Base-by-base conservation (phyloP, 495 filamentous ascomycete species). In the Penicillium verhagenii region DNA sequence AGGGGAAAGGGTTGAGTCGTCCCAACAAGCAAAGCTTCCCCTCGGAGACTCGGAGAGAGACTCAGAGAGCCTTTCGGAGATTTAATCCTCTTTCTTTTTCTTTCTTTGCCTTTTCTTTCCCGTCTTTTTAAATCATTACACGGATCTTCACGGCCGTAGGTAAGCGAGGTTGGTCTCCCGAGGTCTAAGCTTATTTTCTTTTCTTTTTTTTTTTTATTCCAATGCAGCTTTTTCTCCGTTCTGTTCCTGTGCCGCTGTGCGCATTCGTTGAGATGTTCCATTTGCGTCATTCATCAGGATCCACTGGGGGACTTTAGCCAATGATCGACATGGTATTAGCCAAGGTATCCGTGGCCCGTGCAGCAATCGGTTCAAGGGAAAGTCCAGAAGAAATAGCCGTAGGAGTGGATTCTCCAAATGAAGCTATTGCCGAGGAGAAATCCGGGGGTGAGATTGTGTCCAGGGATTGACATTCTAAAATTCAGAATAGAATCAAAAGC, bases 161-260 rank as follows among this genome's bases (percentile, higher is more conserved):
- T 59, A 59, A 50, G 38, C 53, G 53, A 50, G 53, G 38, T 40
- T 49, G 37, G 35, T 11, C n/a, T n/a, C n/a, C n/a, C n/a, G n/a
- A n/a, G n/a, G n/a, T n/a, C 33, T 18, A 26, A 42, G 23, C 35
- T 38, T 50, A 20, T 28, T 38, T 23, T 18, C 18, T 28, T 18
- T 33, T 35, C 5, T 35, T 35, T n/a, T n/a, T n/a, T n/a, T n/a
- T n/a, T n/a, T n/a, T n/a, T n/a, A n/a, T n/a, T n/a, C n/a, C n/a
- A n/a, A 35, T 45, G 21, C 42, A 45, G 45, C 8, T 48, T 20
- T 23, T 46, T 35, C 37, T 47, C 51, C 53, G 13, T 31, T 31
- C 28, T 31, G 6, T 31, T 31, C 13, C 28, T 31, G 28, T 31
- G 28, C 28, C 28, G 6, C 28, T n/a, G n/a, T n/a, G n/a, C 42